Percentiles rank a stretch among this genome's conserved stretches.
Conservation (phyloP, 176 grass and related monocot genomes). For the Aechmea fasciata region DNA sequence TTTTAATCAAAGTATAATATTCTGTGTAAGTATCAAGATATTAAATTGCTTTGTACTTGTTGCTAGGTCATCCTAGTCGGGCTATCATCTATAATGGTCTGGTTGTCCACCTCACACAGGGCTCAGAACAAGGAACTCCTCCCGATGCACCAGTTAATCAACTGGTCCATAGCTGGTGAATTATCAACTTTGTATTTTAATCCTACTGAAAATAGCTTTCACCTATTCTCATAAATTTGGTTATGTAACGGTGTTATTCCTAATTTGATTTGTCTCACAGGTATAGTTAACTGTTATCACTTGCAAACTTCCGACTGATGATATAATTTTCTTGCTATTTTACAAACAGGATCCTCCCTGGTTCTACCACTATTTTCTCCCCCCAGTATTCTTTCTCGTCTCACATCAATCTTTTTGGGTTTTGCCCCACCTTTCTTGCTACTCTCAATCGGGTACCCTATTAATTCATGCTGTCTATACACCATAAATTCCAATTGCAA, state of each 20-base stretch:
- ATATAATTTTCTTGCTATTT: slow-evolving; percentile 17
- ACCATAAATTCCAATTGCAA: neutral
- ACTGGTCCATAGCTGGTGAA: slow-evolving; percentile 74
- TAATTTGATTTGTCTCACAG: neutral
- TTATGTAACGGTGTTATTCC: no score
- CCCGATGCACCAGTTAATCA: slow-evolving; percentile 71
- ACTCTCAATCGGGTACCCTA: slow-evolving; percentile 76
- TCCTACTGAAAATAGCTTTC: no score
- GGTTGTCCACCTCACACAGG: slow-evolving; percentile 80
- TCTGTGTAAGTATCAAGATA: neutral
- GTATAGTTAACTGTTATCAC: neutral
- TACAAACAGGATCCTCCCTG: slow-evolving; percentile 61
- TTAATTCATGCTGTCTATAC: slow-evolving; percentile 17
- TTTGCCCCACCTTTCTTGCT: slow-evolving; percentile 93
- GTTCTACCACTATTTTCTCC: slow-evolving; percentile 76
- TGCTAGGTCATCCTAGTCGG: slow-evolving; percentile 60
- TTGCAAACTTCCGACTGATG: neutral
- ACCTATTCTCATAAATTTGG: no score
- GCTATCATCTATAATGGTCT: slow-evolving; percentile 81
- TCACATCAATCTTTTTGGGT: slow-evolving; percentile 94
- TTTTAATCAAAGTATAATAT: no score
- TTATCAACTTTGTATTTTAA: neutral
- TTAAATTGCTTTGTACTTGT: slow-evolving; percentile 1
- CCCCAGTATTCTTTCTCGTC: slow-evolving; percentile 68
- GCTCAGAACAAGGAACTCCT: slow-evolving; percentile 65